Conservation (phyloP, 139 green algal species). For the Spirogloea muscicola region DNA sequence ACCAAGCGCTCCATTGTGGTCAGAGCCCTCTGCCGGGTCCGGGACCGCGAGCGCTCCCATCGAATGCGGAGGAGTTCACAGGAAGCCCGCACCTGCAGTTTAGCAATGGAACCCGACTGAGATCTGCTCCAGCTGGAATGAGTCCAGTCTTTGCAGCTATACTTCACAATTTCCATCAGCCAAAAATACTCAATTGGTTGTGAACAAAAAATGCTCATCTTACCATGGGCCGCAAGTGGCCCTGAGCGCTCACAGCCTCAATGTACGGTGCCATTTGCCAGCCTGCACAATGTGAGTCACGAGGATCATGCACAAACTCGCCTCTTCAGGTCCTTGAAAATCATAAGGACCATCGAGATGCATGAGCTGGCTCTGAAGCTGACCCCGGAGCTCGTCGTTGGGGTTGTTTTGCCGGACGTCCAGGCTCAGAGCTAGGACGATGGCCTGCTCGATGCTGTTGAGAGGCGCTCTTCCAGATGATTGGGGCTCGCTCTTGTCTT, state of each 20-base stretch:
- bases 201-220: not conserved
- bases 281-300: not conserved
- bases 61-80: not conserved
- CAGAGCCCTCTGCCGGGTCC: not conserved
- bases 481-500: too few species aligned
- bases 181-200: too few species aligned
- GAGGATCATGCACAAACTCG: not conserved
- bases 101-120: too few species aligned
- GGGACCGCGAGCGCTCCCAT: not conserved
- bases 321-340: not conserved
- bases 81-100: not conserved
- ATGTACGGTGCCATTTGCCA: conserved; percentile 17
- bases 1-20: conserved; percentile 1
- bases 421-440: not conserved
- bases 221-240: conserved; percentile 3
- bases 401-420: conserved; percentile 4
- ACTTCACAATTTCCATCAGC: too few species aligned
- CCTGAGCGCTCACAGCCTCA: conserved; percentile 4
- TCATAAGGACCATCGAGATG: not conserved
- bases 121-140: too few species aligned
- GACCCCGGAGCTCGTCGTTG: conserved; percentile 6
- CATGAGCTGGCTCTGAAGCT: not conserved
- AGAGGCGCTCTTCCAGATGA: too few species aligned
- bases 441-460: conserved; percentile 7
- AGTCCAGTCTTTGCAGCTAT: too few species aligned